Evolutionary conservation across 495 filamentous ascomycete genomes (phyloP).

Genomic region (Annulohypoxylon nitens): DNA sequence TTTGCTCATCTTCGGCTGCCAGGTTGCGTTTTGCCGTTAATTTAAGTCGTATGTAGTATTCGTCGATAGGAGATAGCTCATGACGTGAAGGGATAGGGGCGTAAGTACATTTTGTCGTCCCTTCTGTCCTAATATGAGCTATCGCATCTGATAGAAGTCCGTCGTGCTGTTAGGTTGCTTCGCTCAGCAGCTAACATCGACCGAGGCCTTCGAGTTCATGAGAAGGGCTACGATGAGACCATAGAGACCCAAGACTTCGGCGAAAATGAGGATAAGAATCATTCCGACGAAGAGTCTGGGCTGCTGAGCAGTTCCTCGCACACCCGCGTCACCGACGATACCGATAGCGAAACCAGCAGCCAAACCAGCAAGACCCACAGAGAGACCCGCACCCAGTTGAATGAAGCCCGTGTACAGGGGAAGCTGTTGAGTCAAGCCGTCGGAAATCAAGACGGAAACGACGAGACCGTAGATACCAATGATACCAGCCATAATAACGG

Average conservation of each 20-base stretch:
- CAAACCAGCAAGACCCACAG: conserved; percentile 95
- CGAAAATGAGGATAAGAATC: conserved; percentile 99
- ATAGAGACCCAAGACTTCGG: conserved; percentile 99
- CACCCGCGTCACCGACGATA: conserved; percentile 99
- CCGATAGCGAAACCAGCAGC: conserved; percentile 99
- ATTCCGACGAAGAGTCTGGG: conserved; percentile 98
- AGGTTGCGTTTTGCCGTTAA: conserved; percentile 38
- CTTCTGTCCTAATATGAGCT: conserved; percentile 28
- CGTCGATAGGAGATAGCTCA: conserved; percentile 14
- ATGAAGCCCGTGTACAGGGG: conserved; percentile 96
- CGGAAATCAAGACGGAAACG: conserved; percentile 97
- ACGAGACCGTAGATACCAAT: conserved; percentile 99
- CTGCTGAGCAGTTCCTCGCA: conserved; percentile 97
- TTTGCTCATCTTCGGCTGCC: conserved; percentile 47
- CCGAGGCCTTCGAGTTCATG: conserved; percentile 90
- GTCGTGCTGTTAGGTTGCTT: neutral
- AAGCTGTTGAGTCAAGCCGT: conserved; percentile 83
- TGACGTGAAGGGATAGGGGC: conserved; percentile 26
- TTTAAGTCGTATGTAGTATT: conserved; percentile 34
- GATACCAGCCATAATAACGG: conserved; percentile 99
- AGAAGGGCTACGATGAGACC: conserved; percentile 97
- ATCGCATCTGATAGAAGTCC: conserved; percentile 23
- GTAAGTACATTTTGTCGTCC: conserved; percentile 46
- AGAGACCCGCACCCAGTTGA: conserved; percentile 95
- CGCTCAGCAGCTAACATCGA: conserved; percentile 61